phyloP scores from a whole-genome alignment of 768 basidiomycete species.

The Clavulina sp. region DNA sequence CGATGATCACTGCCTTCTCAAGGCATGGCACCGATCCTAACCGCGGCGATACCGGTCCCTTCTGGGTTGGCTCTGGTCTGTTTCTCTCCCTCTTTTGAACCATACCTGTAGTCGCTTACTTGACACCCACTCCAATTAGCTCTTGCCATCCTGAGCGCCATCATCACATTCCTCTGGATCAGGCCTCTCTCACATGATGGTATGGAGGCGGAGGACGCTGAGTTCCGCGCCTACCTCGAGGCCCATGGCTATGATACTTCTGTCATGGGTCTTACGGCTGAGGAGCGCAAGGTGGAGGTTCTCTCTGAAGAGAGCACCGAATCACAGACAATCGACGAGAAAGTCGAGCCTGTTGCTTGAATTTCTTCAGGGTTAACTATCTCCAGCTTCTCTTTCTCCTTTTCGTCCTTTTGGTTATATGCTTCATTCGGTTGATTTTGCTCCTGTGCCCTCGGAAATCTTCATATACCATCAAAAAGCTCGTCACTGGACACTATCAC shows the following conservation, averaged over 20 bases:
- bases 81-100: not conserved
- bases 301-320: no score
- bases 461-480: no score
- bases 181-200: slow-evolving; percentile 57
- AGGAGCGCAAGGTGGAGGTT: slow-evolving; percentile 7
- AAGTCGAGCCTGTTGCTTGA: no score
- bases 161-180: slow-evolving; percentile 56
- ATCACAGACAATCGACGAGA: no score
- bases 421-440: no score
- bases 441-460: no score
- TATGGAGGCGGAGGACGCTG: slow-evolving; percentile 57
- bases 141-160: slow-evolving; percentile 62
- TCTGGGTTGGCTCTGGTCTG: slow-evolving; percentile 68
- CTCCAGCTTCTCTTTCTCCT: no score
- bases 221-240: slow-evolving; percentile 69
- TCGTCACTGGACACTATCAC: no score
- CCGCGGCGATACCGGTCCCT: slow-evolving; percentile 65
- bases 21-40: slow-evolving; percentile 30
- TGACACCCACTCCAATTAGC: slow-evolving; percentile 18
- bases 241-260: slow-evolving; percentile 62
- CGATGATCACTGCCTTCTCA: slow-evolving; percentile 33
- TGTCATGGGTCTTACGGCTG: slow-evolving; percentile 40
- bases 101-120: not conserved
- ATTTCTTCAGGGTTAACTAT: no score
- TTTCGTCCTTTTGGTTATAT: no score